These are phyloP conservation scores for Polyplosphaeria fusca DNA, from an alignment of 495 filamentous ascomycete species.

Conservation along the genomic window DNA sequence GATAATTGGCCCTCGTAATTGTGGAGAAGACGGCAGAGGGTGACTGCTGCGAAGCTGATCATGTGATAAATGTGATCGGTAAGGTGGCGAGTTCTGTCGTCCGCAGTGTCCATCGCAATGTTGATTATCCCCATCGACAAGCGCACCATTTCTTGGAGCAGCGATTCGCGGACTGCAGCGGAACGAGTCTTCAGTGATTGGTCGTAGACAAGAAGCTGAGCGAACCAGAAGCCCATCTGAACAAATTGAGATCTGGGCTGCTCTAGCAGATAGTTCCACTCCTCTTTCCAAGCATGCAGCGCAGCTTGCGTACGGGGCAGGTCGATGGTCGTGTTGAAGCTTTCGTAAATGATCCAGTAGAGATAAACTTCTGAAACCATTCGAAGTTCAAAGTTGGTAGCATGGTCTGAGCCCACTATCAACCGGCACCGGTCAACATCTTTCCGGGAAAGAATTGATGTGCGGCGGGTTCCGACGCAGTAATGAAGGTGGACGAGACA, in stretches of 20 bases:
- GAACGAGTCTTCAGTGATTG: slow-evolving; percentile 43
- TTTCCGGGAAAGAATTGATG: slow-evolving; percentile 41
- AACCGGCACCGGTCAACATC: slow-evolving; percentile 44
- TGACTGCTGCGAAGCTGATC: slow-evolving; percentile 48
- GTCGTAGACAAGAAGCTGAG: slow-evolving; percentile 46
- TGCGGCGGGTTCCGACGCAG: slow-evolving; percentile 47
- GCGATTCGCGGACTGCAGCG: slow-evolving; percentile 40
- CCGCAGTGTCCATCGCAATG: slow-evolving; percentile 49
- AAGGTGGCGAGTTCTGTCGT: slow-evolving; percentile 47
- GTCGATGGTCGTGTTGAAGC: slow-evolving; percentile 36
- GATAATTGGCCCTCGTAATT: slow-evolving; percentile 42
- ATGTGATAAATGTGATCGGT: slow-evolving; percentile 53
- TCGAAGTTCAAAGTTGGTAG: slow-evolving; percentile 48
- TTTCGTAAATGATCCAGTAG: slow-evolving; percentile 48
- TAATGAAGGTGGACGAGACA: slow-evolving; percentile 50
- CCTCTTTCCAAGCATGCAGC: slow-evolving; percentile 43
- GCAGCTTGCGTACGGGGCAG: slow-evolving; percentile 39
- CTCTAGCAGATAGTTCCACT: slow-evolving; percentile 46
- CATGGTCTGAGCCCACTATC: slow-evolving; percentile 43
- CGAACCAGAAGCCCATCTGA: slow-evolving; percentile 50
- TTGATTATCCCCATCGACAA: slow-evolving; percentile 45
- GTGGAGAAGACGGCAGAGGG: slow-evolving; percentile 44
- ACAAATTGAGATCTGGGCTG: slow-evolving; percentile 51
- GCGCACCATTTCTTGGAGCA: slow-evolving; percentile 46
- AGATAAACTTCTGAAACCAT: slow-evolving; percentile 49